Percentiles rank a stretch among this genome's conserved stretches.
Evolutionary conservation across 2,329 filamentous ascomycete genomes (phyloP).

Genomic region (Botryotinia globosa): DNA sequence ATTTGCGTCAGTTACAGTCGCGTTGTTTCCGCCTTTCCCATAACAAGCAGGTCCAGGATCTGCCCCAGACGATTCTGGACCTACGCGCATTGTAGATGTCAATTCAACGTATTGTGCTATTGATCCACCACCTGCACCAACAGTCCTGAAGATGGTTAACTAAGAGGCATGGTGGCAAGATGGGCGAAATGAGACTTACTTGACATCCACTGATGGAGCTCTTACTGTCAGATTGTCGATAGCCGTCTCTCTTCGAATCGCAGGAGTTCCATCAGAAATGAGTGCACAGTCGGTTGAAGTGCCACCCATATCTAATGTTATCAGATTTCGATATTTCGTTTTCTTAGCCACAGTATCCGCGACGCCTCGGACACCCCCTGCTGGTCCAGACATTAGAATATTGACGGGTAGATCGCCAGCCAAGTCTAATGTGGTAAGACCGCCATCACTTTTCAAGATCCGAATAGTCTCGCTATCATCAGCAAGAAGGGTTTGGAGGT

Average conservation of each 20-base stretch:
- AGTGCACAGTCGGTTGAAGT: conserved; percentile 6
- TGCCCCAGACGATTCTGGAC: conserved; percentile 16
- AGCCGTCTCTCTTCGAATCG: conserved; percentile 7
- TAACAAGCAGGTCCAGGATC: conserved; percentile 15
- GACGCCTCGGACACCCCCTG: conserved; percentile 3
- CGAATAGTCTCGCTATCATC: conserved; percentile 14
- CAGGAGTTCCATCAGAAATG: background rate
- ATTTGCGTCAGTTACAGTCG: conserved; percentile 12
- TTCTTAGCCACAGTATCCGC: conserved; percentile 6
- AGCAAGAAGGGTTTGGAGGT: conserved; percentile 7
- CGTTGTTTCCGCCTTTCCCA: background rate
- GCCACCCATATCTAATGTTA: conserved; percentile 15
- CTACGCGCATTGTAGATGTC: conserved; percentile 11
- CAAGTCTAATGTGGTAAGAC: conserved; percentile 11
- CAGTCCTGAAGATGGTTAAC: background rate
- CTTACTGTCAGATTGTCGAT: conserved; percentile 8
- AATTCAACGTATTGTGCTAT: conserved; percentile 16
- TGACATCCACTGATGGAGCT: conserved; percentile 13
- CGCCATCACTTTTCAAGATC: conserved; percentile 17
- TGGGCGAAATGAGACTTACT: background rate
- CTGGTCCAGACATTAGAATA: conserved; percentile 8
- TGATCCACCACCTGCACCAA: conserved; percentile 13
- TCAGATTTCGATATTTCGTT: conserved; percentile 9
- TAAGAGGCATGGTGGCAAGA: background rate
- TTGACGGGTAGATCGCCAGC: conserved; percentile 4